Conservation (phyloP, 179 eudicot genomes). For the Beta macrorhiza region DNA sequence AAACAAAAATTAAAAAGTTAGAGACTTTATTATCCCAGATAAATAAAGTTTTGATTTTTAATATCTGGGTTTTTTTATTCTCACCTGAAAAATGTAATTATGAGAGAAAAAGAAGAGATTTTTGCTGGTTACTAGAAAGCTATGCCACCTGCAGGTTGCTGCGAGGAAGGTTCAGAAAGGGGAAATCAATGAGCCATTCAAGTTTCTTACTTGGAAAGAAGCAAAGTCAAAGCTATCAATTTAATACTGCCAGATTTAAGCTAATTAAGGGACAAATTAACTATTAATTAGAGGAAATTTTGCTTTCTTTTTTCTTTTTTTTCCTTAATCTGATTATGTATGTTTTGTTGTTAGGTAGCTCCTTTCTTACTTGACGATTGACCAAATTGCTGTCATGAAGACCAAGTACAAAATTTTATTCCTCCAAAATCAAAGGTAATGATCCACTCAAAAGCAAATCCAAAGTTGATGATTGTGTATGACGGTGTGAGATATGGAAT, state of each 20-base stretch:
- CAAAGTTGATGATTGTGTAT: too few relatives aligned
- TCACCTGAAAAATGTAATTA: neutral
- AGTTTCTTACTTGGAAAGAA: slow-evolving; percentile 2
- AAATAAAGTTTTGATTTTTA: slow-evolving; percentile 11
- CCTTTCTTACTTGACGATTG: neutral
- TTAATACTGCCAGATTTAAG: slow-evolving; percentile 5
- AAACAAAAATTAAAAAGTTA: neutral
- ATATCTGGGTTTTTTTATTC: neutral
- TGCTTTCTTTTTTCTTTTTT: neutral
- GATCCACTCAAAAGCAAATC: too few relatives aligned
- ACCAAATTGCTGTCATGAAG: neutral
- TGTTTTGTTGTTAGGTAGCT: neutral
- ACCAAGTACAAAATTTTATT: neutral
- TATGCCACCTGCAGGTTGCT: slow-evolving; percentile 16
- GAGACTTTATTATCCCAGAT: neutral
- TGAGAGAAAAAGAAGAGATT: neutral
- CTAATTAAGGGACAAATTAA: slow-evolving; percentile 12
- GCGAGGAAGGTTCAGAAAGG: slow-evolving; percentile 6
- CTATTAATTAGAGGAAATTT: neutral
- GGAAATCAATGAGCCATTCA: neutral
- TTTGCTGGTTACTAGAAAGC: slow-evolving; percentile 15
- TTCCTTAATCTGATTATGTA: neutral
- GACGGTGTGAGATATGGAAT: too few relatives aligned
- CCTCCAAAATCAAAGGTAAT: neutral
- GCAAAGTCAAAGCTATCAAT: slow-evolving; percentile 10